Percentiles rank a stretch among this genome's conserved stretches.
These are phyloP conservation scores for Gossypium stocksii DNA, from an alignment of 345 rosid species.

Conservation along the genomic window DNA sequence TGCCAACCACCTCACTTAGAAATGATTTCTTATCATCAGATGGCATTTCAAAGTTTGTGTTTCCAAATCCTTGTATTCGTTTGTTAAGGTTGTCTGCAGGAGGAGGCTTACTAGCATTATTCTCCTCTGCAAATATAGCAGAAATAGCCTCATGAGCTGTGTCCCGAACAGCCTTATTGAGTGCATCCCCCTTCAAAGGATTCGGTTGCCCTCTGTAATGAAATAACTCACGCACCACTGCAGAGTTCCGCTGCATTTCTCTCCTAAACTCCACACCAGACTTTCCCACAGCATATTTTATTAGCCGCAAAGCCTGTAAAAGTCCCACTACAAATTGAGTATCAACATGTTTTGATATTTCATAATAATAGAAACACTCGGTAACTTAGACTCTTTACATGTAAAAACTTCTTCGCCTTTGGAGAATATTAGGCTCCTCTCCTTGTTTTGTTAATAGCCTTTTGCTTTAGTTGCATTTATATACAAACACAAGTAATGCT, in stretches of 20 bases:
- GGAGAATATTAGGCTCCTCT: not conserved
- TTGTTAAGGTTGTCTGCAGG: constrained; percentile 55
- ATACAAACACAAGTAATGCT: not conserved
- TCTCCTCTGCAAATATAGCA: constrained; percentile 79
- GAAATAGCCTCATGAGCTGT: constrained; percentile 80
- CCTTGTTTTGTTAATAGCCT: not conserved
- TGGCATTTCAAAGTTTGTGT: constrained; percentile 67
- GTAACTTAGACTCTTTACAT: not conserved
- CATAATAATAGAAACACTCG: not conserved
- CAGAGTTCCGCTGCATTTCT: constrained; percentile 92
- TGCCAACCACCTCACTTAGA: constrained; percentile 86
- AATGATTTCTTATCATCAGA: constrained; percentile 84
- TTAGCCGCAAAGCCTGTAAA: constrained; percentile 55
- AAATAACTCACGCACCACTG: constrained; percentile 67
- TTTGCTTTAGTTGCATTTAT: not conserved
- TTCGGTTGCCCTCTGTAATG: constrained; percentile 86
- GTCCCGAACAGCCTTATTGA: constrained; percentile 88
- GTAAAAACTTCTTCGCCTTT: not conserved
- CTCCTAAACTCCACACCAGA: constrained; percentile 88
- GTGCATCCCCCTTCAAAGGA: constrained; percentile 92
- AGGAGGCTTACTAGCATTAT: constrained; percentile 44
- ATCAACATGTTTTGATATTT: not conserved
- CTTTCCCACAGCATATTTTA: constrained; percentile 81
- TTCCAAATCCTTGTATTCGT: constrained; percentile 95
- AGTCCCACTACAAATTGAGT: not conserved